Conservation (phyloP, 768 basidiomycete species). For the Pleurotus citrinopileatus region DNA sequence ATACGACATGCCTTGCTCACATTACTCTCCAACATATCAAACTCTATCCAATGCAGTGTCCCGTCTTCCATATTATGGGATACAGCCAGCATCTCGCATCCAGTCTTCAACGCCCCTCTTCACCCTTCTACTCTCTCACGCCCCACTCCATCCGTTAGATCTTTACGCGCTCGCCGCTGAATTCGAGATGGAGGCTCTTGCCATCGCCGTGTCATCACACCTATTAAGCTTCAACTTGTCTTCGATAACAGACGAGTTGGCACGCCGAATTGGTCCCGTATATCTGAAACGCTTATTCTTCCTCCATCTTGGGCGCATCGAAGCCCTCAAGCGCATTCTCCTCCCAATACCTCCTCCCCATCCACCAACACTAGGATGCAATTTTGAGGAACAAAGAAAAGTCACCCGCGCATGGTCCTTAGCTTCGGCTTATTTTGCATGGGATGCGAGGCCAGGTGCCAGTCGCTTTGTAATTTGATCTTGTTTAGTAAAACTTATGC, state of each 20-base stretch:
- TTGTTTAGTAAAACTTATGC: neutral
- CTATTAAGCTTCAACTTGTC: constrained; percentile 70
- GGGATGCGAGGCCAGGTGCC: constrained; percentile 78
- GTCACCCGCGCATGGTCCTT: constrained; percentile 80
- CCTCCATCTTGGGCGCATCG: constrained; percentile 77
- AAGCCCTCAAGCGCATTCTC: constrained; percentile 69
- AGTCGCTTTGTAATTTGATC: constrained; percentile 19
- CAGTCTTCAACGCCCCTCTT: constrained; percentile 52
- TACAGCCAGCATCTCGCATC: constrained; percentile 45
- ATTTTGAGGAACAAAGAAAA: constrained; percentile 75
- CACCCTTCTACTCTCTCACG: constrained; percentile 59
- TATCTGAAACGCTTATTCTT: constrained; percentile 83
- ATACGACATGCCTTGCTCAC: constrained; percentile 70
- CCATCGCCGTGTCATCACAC: constrained; percentile 71
- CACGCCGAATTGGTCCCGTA: constrained; percentile 63
- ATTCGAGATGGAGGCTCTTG: constrained; percentile 67
- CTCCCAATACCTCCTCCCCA: constrained; percentile 74
- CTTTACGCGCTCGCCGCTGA: constrained; percentile 70
- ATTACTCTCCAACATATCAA: constrained; percentile 68
- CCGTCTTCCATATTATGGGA: constrained; percentile 57
- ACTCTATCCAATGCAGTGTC: constrained; percentile 55
- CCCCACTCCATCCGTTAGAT: constrained; percentile 66
- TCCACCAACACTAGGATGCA: constrained; percentile 64
- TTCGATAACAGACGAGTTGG: constrained; percentile 66
- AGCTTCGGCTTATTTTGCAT: constrained; percentile 78